Base-by-base conservation (phyloP, 2,329 filamentous ascomycete genomes). In the Phoma sp. region DNA sequence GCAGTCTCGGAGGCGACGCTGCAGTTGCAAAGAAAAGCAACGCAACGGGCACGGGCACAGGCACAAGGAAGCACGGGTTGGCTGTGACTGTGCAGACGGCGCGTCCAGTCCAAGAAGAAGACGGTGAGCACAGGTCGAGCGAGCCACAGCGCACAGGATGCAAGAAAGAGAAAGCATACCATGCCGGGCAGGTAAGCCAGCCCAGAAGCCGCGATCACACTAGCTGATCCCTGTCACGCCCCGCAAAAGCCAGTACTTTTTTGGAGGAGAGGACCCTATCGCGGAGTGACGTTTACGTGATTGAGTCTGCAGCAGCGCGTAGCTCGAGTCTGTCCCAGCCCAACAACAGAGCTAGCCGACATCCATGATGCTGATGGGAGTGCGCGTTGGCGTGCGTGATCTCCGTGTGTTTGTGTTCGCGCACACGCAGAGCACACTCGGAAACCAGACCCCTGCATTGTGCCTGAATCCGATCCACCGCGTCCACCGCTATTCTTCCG, bases 141-240 rank as follows among this genome's bases (percentile, higher is more conserved):
- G 54, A 44, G 42, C 38, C 52, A 50, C 52, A 46, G 41, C 52
- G 30, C 52, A 55, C 52, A 55, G 13, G 36, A 47, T 45, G 51
- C 45, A 18, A 38, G 51, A 48, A 49, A 50, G 33, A 44, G 36
- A 46, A 46, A 53, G 43, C 38, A 47, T 41, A 36, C 46, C 45
- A 40, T 40, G 41, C 8, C 51, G 18, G 46, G 46, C 44, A 55
- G 52, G 52, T 46, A 40, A 49, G 52, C 52, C 18, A 18, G 18
- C 18, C 18, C 52, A 55, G n/a, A 45, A 54, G 52, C 52, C 52
- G 52, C 52, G 30, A 46, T 25, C 27, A 18, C 44, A 42, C 45
- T 54, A 54, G 22, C 18, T 7, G 13, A 55, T 41, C 46, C 52
- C 52, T 54, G 51, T 40, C 51, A 33, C 36, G 52, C 52, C 52